These are phyloP conservation scores for Neofusicoccum umdonicola DNA, from an alignment of 2,329 filamentous ascomycete genomes.

Conservation along the genomic window DNA sequence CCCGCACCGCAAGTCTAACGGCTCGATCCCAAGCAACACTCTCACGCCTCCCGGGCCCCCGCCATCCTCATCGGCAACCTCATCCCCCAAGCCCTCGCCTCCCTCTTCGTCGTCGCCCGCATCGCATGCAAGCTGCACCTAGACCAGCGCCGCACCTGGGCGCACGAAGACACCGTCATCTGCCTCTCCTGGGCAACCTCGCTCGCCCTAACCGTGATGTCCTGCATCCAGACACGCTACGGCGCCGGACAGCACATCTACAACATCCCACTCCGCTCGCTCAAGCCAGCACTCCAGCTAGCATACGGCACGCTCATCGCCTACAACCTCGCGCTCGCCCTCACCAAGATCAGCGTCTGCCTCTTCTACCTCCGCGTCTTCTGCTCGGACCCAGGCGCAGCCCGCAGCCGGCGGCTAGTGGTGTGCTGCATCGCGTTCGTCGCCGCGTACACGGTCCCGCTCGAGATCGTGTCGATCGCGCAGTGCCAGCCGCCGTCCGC, in stretches of 20 bases:
- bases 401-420: no score
- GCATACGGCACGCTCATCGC: conserved; percentile 25
- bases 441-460: conserved; percentile 24
- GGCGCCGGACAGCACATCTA: neutral
- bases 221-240: neutral
- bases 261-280: neutral
- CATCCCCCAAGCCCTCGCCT: neutral
- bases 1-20: no score
- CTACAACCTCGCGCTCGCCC: conserved; percentile 30
- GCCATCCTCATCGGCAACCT: neutral
- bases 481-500: conserved; percentile 33
- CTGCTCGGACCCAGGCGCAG: no score
- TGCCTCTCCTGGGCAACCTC: neutral
- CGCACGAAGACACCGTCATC: neutral
- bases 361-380: conserved; percentile 33
- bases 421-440: conserved; percentile 23
- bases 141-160: neutral
- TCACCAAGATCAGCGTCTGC: conserved; percentile 31
- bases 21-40: no score
- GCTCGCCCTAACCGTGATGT: neutral
- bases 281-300: conserved; percentile 18
- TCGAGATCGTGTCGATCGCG: conserved; percentile 23
- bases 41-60: no score
- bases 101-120: neutral
- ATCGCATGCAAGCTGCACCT: neutral